Evolutionary conservation across 2,329 filamentous ascomycete genomes (phyloP).

Genomic region (Paraphoma sp.): DNA sequence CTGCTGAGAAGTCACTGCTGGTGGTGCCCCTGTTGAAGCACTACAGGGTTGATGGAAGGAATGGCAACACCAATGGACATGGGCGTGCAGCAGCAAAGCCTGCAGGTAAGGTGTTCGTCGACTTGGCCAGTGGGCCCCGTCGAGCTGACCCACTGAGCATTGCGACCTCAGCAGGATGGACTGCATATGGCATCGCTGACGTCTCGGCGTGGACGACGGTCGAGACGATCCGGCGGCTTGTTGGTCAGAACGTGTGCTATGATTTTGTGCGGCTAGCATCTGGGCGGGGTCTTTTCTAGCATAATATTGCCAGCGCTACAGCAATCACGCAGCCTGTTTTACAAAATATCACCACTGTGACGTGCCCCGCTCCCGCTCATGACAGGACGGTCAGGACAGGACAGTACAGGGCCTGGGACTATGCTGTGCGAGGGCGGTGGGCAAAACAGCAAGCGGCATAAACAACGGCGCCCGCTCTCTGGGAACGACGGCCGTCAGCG

Average conservation of each 20-base stretch:
- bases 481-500: neutral
- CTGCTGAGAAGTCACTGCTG: constrained; percentile 77
- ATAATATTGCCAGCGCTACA: constrained; percentile 8
- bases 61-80: constrained; percentile 39
- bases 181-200: constrained; percentile 79
- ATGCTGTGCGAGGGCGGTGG: constrained; percentile 8
- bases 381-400: neutral
- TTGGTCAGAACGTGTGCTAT: constrained; percentile 86
- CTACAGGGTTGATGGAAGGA: constrained; percentile 61
- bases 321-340: constrained; percentile 4
- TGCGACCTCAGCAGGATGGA: constrained; percentile 78
- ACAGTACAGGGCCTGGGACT: neutral
- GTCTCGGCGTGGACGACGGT: constrained; percentile 85
- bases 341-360: constrained; percentile 1
- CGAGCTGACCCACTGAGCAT: constrained; percentile 72
- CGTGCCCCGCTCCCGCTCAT: neutral
- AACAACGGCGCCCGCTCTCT: constrained; percentile 2
- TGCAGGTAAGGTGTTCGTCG: constrained; percentile 75
- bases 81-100: constrained; percentile 28
- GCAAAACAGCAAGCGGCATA: constrained; percentile 9
- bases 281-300: constrained; percentile 61
- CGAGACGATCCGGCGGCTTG: constrained; percentile 77
- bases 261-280: constrained; percentile 82
- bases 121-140: constrained; percentile 73
- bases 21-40: constrained; percentile 80